A percentile compares a stretch with the other conserved stretches of the same genome.
Evolutionary conservation across 164 flowering plant species (phyloP).

Genomic region (Tetrastigma voinierianum): DNA sequence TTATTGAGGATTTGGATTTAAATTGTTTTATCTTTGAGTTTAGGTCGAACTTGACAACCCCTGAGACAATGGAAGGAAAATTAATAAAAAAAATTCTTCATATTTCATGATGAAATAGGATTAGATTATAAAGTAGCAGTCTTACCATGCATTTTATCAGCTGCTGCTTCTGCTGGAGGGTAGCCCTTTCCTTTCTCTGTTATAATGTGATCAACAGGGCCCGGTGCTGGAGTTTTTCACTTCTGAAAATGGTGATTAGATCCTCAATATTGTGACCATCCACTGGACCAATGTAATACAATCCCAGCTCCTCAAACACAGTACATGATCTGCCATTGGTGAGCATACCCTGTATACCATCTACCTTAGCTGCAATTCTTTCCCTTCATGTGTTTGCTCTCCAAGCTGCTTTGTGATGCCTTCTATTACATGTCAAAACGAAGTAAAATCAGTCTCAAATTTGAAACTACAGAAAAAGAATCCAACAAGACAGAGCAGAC

Average conservation of each 20-base stretch:
- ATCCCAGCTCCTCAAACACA: constrained; percentile 82
- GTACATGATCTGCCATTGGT: constrained; percentile 71
- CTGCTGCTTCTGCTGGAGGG: constrained; percentile 85
- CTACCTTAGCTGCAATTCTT: constrained; percentile 89
- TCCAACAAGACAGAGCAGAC: background rate
- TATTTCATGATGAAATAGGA: background rate
- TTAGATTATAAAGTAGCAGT: background rate
- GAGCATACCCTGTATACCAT: constrained; percentile 80
- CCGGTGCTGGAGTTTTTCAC: constrained; percentile 85
- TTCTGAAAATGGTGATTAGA: constrained; percentile 65
- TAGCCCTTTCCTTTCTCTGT: constrained; percentile 97
- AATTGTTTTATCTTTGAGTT: constrained; percentile 71
- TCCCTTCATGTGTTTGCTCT: constrained; percentile 53
- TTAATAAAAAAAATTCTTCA: constrained; percentile 3
- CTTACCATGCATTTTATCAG: constrained; percentile 96
- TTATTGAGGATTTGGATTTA: constrained; percentile 65
- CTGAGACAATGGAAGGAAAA: constrained; percentile 38
- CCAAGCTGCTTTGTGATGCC: constrained; percentile 78
- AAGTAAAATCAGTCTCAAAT: constrained; percentile 6
- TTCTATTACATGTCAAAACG: constrained; percentile 29
- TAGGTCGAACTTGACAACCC: constrained; percentile 87
- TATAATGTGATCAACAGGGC: constrained; percentile 80
- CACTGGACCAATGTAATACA: constrained; percentile 87
- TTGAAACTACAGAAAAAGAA: background rate
- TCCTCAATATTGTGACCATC: constrained; percentile 83